Evolutionary conservation across 495 filamentous ascomycete genomes (phyloP), one percentile per base, ranked within the genome.

Genomic region (Hypomontagnella submonticulosa): DNA sequence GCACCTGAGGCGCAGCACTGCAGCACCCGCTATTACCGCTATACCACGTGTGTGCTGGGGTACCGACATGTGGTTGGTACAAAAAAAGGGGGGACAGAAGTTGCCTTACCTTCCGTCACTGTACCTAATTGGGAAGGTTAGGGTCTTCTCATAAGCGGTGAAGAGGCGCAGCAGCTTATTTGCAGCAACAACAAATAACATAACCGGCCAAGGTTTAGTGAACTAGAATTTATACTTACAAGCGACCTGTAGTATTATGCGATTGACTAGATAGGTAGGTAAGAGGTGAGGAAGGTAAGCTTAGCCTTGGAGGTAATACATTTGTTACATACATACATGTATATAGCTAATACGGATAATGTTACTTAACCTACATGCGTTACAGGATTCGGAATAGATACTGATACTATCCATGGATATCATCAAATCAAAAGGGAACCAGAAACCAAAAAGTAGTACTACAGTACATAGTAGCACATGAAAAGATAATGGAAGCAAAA

Each of bases 41-140:
- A 20, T 62, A 46, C 64, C 64, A 67, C 64, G 64, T 67, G 64
- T 67, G 44, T 46, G 30, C 51, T 10, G 12, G 63, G 63, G 57
- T 66, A 27, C 27, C 6, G 20, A 37, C 30, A 40, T 53, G 53
- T 53, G 50, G 62, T 59, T 54, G 33, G 54, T 13, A 27, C 27
- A 23, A 15, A 51, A 52, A 16, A 33, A 27, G 23, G 23, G 11
- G 6, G 47, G 15, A 44, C 1, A 43, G 15, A 19, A 8, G 32
- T 30, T 37, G 15, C 32, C 15, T 23, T 34, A 13, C n/a, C 27
- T 63, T 38, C 23, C 18, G 30, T 27, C 27, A 18, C 12, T 60
- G 34, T n/a, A 52, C 38, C 48, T 33, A 54, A 61, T 52, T 2
- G 47, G 49, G 58, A 61, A 54, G 49, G 40, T 48, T 43, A 18